Evolutionary conservation across 805 yeast species (phyloP).

Genomic region (Lipomyces yamanashiensis): DNA sequence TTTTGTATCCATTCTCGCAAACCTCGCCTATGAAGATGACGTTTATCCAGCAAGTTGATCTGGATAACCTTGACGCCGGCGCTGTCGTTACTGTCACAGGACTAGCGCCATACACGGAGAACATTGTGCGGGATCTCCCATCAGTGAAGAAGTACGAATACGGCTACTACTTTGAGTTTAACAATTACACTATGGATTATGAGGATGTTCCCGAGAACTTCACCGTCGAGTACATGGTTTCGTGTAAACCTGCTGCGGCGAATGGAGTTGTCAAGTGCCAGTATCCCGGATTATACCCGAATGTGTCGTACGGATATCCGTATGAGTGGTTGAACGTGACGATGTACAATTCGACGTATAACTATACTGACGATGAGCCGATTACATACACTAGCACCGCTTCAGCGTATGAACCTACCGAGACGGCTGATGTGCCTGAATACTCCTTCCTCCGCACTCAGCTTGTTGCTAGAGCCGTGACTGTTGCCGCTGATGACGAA

Average conservation of each 20-base stretch:
- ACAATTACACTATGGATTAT: not conserved
- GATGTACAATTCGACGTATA: constrained; percentile 25
- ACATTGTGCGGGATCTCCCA: constrained; percentile 65
- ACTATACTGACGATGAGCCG: constrained; percentile 21
- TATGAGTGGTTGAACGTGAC: constrained; percentile 35
- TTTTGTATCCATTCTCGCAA: constrained; percentile 62
- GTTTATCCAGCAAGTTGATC: constrained; percentile 65
- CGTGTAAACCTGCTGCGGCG: constrained; percentile 16
- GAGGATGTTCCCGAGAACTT: not conserved
- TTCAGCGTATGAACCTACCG: constrained; percentile 7
- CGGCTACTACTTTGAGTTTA: constrained; percentile 6
- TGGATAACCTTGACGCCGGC: constrained; percentile 44
- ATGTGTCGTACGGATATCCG: constrained; percentile 34
- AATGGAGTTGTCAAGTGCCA: constrained; percentile 26
- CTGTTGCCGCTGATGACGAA: not conserved
- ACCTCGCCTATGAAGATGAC: constrained; percentile 72
- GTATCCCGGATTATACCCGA: constrained; percentile 35
- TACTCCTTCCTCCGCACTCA: constrained; percentile 4
- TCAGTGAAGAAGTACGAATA: constrained; percentile 52
- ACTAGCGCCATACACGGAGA: constrained; percentile 55
- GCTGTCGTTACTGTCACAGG: constrained; percentile 52
- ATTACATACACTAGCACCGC: constrained; percentile 21
- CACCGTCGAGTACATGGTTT: constrained; percentile 4
- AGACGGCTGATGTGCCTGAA: constrained; percentile 6
- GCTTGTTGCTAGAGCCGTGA: constrained; percentile 2